phyloP scores from a whole-genome alignment of 2,329 filamentous ascomycete genomes.

The Hortaea sp. region DNA sequence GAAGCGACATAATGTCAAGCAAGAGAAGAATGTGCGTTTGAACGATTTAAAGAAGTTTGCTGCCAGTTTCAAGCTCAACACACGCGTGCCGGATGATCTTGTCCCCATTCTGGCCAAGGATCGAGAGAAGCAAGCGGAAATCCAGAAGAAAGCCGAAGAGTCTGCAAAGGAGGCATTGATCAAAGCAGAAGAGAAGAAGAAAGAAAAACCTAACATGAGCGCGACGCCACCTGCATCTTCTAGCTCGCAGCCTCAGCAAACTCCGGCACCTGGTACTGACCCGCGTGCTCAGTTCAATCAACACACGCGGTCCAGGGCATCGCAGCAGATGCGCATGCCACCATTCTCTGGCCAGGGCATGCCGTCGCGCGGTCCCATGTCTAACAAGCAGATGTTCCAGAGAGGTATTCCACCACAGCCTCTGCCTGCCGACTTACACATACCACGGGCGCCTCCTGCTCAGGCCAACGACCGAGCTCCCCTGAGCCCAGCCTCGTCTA shows the following conservation, averaged over 20 bases:
- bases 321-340: conserved; percentile 3
- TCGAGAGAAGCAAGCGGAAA: conserved; percentile 84
- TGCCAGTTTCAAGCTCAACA: conserved; percentile 84
- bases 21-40: conserved; percentile 84
- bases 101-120: conserved; percentile 96
- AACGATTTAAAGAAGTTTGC: conserved; percentile 95
- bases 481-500: conserved; percentile 45
- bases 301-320: conserved; percentile 3
- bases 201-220: conserved; percentile 10
- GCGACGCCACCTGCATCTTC: conserved; percentile 14
- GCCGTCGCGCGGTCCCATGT: conserved; percentile 11
- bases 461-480: conserved; percentile 5
- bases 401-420: conserved; percentile 35
- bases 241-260: neutral
- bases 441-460: conserved; percentile 41
- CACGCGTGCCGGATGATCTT: conserved; percentile 81
- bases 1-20: conserved; percentile 43
- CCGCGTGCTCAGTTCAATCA: conserved; percentile 7
- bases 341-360: neutral
- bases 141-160: conserved; percentile 75
- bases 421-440: conserved; percentile 52
- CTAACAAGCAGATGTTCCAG: conserved; percentile 7
- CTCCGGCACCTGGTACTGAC: conserved; percentile 2
- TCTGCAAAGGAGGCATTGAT: conserved; percentile 52
- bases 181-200: conserved; percentile 32